Evolutionary conservation across 139 green algal species (phyloP).

Genomic region (Chlorella sorokiniana): DNA sequence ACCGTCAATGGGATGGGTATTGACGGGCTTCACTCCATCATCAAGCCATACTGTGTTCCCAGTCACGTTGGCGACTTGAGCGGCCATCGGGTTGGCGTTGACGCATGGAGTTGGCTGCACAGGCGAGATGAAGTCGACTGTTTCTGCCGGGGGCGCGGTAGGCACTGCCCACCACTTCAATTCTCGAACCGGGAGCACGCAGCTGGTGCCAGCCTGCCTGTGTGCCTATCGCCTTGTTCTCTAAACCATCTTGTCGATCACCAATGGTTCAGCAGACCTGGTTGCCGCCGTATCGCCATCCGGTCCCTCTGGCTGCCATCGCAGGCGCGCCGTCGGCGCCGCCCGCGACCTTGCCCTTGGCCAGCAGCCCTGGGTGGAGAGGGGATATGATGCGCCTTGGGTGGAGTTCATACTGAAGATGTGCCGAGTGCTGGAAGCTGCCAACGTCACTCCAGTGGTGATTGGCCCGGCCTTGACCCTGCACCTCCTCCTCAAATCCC

Average conservation of each 20-base stretch:
- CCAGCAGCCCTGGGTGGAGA: slow-evolving; percentile 29
- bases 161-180: not conserved
- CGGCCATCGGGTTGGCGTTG: slow-evolving; percentile 79
- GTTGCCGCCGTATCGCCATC: not conserved
- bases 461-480: not conserved
- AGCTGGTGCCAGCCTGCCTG: not conserved
- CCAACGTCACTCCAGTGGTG: slow-evolving; percentile 77
- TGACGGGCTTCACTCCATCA: slow-evolving; percentile 13
- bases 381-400: slow-evolving; percentile 48
- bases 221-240: not conserved
- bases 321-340: slow-evolving; percentile 78
- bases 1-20: slow-evolving; percentile 30
- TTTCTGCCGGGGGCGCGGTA: no score
- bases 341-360: slow-evolving; percentile 78
- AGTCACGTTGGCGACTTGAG: slow-evolving; percentile 74
- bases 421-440: slow-evolving; percentile 67
- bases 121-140: no score
- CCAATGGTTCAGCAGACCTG: no score
- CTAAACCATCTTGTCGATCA: no score
- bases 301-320: not conserved
- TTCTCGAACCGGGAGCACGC: not conserved
- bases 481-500: not conserved
- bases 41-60: slow-evolving; percentile 15
- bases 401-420: slow-evolving; percentile 87
- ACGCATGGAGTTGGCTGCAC: slow-evolving; percentile 95